phyloP scores from a whole-genome alignment of 163 green algal species.

The Prototheca wickerhamii region DNA sequence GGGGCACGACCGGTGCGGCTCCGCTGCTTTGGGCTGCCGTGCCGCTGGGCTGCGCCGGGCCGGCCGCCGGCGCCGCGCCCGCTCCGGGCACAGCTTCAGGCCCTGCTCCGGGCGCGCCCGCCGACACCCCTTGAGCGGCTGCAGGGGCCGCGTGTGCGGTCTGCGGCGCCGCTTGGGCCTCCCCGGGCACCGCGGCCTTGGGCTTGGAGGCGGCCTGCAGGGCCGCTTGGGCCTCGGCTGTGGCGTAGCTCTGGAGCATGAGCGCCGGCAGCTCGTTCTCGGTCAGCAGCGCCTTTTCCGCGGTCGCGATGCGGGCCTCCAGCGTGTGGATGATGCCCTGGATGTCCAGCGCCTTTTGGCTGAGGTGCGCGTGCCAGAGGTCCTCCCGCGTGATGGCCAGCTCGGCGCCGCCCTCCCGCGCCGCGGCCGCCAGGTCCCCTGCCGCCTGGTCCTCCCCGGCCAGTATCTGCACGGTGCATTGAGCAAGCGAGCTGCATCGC shows the following conservation, averaged over 20 bases:
- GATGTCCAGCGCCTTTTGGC: neutral
- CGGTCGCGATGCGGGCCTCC: neutral
- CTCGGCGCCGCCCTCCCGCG: neutral
- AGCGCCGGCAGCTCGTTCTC: constrained; percentile 8
- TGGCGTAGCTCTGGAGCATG: constrained; percentile 20
- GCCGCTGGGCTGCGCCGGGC: too few species aligned
- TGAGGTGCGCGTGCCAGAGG: constrained; percentile 1
- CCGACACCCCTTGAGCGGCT: constrained; percentile 2
- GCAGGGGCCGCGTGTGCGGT: neutral
- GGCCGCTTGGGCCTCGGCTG: constrained; percentile 7
- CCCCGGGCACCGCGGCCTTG: neutral
- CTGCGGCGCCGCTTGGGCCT: neutral
- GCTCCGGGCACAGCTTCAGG: too few species aligned
- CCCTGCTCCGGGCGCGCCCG: too few species aligned
- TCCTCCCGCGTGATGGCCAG: constrained; percentile 8
- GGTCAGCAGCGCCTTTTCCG: neutral
- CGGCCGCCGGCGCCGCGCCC: too few species aligned
- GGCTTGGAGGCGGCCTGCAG: constrained; percentile 1
- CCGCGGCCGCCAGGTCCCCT: constrained; percentile 7
- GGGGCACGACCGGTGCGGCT: too few species aligned
- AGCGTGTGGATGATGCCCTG: neutral
- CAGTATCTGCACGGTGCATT: too few species aligned
- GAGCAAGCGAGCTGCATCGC: too few species aligned
- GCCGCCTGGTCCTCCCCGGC: constrained; percentile 14
- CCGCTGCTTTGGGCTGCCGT: too few species aligned